These are phyloP conservation scores for Hippophae rhamnoides DNA, from an alignment of 306 rosid species.

Conservation along the genomic window DNA sequence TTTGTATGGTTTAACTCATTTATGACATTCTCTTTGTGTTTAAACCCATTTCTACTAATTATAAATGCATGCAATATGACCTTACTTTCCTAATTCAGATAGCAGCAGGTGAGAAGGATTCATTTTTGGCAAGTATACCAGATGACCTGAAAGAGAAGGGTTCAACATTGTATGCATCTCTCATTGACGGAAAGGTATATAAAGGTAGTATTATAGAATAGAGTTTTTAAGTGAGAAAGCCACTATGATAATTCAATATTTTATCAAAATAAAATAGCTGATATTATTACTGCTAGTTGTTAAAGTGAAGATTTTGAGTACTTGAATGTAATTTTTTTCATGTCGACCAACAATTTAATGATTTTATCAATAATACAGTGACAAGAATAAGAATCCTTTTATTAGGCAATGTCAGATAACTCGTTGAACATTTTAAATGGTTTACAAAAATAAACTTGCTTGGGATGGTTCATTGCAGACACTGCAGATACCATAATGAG, in stretches of 20 bases:
- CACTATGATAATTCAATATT: neutral
- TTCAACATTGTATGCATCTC: constrained; percentile 48
- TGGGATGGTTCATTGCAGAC: constrained; percentile 18
- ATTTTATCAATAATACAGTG: constrained; percentile 4
- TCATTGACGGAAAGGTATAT: constrained; percentile 72
- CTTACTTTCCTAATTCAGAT: constrained; percentile 33
- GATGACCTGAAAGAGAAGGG: constrained; percentile 59
- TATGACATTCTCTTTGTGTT: neutral
- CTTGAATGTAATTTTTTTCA: no score
- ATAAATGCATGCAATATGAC: neutral
- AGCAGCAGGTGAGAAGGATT: constrained; percentile 64
- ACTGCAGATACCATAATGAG: constrained; percentile 16
- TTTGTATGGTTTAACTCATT: neutral
- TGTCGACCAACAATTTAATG: neutral
- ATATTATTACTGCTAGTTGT: neutral
- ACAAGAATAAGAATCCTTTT: constrained; percentile 11
- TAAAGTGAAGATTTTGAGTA: neutral
- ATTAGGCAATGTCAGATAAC: neutral
- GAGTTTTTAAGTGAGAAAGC: constrained; percentile 3
- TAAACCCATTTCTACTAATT: neutral
- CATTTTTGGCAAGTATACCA: constrained; percentile 68
- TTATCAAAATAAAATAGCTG: neutral
- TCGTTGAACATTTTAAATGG: neutral
- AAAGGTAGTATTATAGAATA: constrained; percentile 13
- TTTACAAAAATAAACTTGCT: constrained; percentile 8